These are phyloP conservation scores for Ceratobasidium sp. DNA, from an alignment of 1,284 basidiomycete species.

Conservation along the genomic window DNA sequence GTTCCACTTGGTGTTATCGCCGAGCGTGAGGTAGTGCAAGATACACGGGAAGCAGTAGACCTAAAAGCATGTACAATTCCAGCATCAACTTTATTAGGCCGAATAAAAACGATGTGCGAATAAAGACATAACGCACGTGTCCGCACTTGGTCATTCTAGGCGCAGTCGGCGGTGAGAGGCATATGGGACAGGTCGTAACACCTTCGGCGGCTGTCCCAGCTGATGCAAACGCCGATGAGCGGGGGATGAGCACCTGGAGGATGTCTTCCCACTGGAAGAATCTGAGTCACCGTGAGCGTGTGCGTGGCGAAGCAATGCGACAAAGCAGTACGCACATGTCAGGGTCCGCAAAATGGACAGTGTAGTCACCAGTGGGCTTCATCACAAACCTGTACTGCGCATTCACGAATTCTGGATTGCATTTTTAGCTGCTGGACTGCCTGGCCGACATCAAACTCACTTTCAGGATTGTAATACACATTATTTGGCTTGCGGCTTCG, in stretches of 20 bases:
- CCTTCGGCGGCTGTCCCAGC: conserved; percentile 62
- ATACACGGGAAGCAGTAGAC: conserved; percentile 91
- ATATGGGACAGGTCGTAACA: conserved; percentile 88
- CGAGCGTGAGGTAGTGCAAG: conserved; percentile 86
- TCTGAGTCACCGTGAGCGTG: conserved; percentile 55
- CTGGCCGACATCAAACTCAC: conserved; percentile 33
- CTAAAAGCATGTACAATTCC: conserved; percentile 53
- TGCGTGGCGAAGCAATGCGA: conserved; percentile 8
- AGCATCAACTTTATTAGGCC: conserved; percentile 42
- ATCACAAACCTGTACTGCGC: conserved; percentile 93
- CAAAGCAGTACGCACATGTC: conserved; percentile 71
- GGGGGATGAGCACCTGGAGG: conserved; percentile 91
- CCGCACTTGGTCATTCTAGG: conserved; percentile 98
- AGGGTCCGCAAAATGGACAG: conserved; percentile 93
- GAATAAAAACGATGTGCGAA: conserved; percentile 43
- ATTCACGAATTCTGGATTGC: conserved; percentile 79
- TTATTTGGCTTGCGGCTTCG: conserved; percentile 77
- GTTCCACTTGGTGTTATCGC: conserved; percentile 80
- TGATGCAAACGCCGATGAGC: conserved; percentile 62
- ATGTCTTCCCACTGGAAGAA: conserved; percentile 97
- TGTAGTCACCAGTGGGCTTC: conserved; percentile 90
- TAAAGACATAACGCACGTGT: conserved; percentile 70
- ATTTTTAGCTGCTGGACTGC: conserved; percentile 34
- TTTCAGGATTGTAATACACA: conserved; percentile 45
- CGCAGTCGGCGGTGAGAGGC: conserved; percentile 86